Evolutionary conservation across 331 rosid species (phyloP).

Genomic region (Cydonia oblonga): DNA sequence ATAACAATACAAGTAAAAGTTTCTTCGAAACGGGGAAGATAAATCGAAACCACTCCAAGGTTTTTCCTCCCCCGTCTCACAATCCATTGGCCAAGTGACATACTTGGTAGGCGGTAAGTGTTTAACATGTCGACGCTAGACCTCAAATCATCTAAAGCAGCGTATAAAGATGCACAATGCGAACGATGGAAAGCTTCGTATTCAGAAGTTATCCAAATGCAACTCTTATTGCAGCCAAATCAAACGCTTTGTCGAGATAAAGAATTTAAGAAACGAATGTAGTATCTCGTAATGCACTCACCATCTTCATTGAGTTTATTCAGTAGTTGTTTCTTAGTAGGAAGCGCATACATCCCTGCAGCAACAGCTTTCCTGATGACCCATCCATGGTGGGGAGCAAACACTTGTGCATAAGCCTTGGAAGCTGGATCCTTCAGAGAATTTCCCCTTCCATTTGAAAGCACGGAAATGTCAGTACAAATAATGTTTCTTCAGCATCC

Average conservation of each 20-base stretch:
- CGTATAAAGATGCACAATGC: not conserved
- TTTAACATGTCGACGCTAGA: not conserved
- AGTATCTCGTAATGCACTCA: slow-evolving; percentile 25
- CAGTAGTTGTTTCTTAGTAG: slow-evolving; percentile 63
- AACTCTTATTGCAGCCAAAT: not conserved
- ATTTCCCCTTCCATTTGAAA: slow-evolving; percentile 50
- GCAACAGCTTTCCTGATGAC: slow-evolving; percentile 80
- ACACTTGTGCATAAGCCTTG: slow-evolving; percentile 64
- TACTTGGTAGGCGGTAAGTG: not conserved
- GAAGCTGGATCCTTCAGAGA: slow-evolving; percentile 81
- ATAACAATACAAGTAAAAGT: not conserved
- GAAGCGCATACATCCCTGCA: slow-evolving; percentile 87
- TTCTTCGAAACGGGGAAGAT: not conserved
- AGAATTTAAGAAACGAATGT: not conserved
- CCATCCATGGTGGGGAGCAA: slow-evolving; percentile 91
- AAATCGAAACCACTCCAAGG: too few relatives aligned
- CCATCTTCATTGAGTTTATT: slow-evolving; percentile 75
- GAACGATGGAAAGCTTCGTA: not conserved
- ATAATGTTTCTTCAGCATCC: not conserved
- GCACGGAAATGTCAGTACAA: slow-evolving; percentile 5
- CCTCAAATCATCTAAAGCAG: not conserved
- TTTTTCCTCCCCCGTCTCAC: not conserved
- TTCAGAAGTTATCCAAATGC: not conserved
- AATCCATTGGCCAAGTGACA: not conserved
- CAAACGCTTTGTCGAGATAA: not conserved